A percentile compares a stretch with the other conserved stretches of the same genome.
Evolutionary conservation across 768 basidiomycete species (phyloP).

Genomic region (Hypsizygus marmoreus): DNA sequence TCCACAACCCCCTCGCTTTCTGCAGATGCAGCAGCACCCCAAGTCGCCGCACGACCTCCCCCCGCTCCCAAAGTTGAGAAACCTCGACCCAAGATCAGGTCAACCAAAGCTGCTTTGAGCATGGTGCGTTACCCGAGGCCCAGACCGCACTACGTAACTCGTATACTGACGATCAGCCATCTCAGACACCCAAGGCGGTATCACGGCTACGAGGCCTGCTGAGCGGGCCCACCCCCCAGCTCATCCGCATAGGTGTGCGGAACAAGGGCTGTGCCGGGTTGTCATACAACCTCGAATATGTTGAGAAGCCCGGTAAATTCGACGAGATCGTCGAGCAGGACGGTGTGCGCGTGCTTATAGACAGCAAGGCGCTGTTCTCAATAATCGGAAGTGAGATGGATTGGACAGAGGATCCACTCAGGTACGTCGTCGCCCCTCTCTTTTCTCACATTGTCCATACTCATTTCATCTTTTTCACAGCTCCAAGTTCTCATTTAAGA

Average conservation of each 20-base stretch:
- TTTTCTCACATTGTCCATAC: not conserved
- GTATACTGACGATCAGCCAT: constrained; percentile 6
- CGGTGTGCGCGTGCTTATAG: constrained; percentile 90
- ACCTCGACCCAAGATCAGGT: constrained; percentile 62
- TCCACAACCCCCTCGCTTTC: constrained; percentile 49
- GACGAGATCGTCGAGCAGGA: constrained; percentile 98
- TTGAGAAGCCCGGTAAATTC: constrained; percentile 85
- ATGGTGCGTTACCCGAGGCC: constrained; percentile 51
- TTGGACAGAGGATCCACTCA: constrained; percentile 92
- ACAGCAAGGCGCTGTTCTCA: constrained; percentile 94
- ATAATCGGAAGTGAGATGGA: constrained; percentile 99
- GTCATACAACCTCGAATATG: constrained; percentile 92
- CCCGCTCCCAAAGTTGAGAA: constrained; percentile 66
- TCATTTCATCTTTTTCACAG: constrained; percentile 33
- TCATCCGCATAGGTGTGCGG: constrained; percentile 92
- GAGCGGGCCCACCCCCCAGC: constrained; percentile 82
- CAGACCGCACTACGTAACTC: constrained; percentile 1
- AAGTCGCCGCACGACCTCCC: constrained; percentile 72
- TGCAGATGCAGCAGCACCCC: constrained; percentile 66
- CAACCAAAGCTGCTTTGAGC: constrained; percentile 76
- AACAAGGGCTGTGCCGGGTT: constrained; percentile 96
- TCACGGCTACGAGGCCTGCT: constrained; percentile 70
- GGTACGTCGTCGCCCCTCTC: constrained; percentile 40
- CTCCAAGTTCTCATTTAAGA: constrained; percentile 81
- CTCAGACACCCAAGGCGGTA: constrained; percentile 80